Evolutionary conservation across 768 basidiomycete genomes (phyloP).

Genomic region (Rickenella mellea): DNA sequence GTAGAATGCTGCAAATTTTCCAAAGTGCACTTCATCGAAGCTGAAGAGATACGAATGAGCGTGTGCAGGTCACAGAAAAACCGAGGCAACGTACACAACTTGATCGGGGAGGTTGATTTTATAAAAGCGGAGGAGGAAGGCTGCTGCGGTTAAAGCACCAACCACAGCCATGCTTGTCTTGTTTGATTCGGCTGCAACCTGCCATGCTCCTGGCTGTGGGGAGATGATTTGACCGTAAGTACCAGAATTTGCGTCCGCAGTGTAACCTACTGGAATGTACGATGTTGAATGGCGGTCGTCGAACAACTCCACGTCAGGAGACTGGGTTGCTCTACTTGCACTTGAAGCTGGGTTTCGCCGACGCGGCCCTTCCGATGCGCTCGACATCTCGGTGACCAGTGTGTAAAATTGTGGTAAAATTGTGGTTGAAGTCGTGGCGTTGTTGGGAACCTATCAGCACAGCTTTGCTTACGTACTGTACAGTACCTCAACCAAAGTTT

Average conservation of each 20-base stretch:
- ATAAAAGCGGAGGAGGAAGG: constrained; percentile 83
- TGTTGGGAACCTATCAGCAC: too few species aligned
- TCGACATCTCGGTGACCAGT: too few species aligned
- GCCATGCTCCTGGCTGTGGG: not conserved
- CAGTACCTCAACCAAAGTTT: too few species aligned
- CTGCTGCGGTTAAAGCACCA: constrained; percentile 55
- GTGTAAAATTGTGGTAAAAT: too few species aligned
- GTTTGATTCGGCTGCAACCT: constrained; percentile 3
- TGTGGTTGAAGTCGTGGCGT: too few species aligned
- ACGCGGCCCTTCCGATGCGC: too few species aligned
- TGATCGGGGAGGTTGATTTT: constrained; percentile 92
- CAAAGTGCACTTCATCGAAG: constrained; percentile 98
- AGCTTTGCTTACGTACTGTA: too few species aligned
- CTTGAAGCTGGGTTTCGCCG: too few species aligned
- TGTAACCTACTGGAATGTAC: not conserved
- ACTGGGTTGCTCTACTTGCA: not conserved
- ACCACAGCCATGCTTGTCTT: constrained; percentile 49
- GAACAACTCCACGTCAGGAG: too few species aligned
- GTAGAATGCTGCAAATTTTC: constrained; percentile 95
- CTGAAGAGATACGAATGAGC: constrained; percentile 26
- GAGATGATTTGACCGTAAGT: not conserved
- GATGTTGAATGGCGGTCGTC: not conserved
- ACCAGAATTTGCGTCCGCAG: not conserved
- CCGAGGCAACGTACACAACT: constrained; percentile 62
- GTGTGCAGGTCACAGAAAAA: not conserved